Conservation (phyloP, 2,329 filamentous ascomycete genomes). For the Aureobasidium lini region DNA sequence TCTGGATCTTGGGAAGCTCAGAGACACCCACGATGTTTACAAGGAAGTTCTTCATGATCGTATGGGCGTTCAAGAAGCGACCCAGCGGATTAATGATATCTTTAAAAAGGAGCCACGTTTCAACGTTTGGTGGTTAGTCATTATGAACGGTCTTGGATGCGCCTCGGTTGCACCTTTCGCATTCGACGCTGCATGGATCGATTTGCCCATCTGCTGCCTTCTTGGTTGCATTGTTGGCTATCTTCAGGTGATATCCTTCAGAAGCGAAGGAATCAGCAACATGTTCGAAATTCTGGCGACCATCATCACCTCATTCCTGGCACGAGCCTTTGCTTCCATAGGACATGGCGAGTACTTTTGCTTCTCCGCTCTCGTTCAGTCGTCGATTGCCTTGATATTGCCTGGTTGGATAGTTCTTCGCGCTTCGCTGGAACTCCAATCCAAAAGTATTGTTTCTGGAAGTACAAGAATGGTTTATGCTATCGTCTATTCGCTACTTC, state of each 20-base stretch:
- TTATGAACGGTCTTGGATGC: slow-evolving; percentile 68
- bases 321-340: slow-evolving; percentile 44
- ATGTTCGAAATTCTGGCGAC: slow-evolving; percentile 45
- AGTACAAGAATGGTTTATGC: slow-evolving; percentile 47
- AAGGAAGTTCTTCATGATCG: slow-evolving; percentile 75
- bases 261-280: slow-evolving; percentile 59
- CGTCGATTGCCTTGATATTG: slow-evolving; percentile 43
- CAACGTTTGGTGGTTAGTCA: slow-evolving; percentile 42
- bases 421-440: slow-evolving; percentile 42
- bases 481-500: slow-evolving; percentile 46
- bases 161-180: slow-evolving; percentile 72
- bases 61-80: slow-evolving; percentile 65
- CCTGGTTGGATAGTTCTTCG: slow-evolving; percentile 46
- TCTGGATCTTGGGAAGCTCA: slow-evolving; percentile 64
- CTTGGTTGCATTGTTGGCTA: slow-evolving; percentile 67
- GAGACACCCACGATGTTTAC: slow-evolving; percentile 69
- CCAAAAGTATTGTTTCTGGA: slow-evolving; percentile 41
- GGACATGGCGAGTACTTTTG: slow-evolving; percentile 38
- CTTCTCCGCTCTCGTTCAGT: slow-evolving; percentile 45
- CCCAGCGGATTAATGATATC: slow-evolving; percentile 54
- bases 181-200: slow-evolving; percentile 68
- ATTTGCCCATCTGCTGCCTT: slow-evolving; percentile 68
- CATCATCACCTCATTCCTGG: slow-evolving; percentile 42
- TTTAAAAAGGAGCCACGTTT: slow-evolving; percentile 51
- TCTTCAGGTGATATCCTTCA: slow-evolving; percentile 66